Base-by-base conservation (phyloP, 23 red algal species). In the Agarophyton chilense region DNA sequence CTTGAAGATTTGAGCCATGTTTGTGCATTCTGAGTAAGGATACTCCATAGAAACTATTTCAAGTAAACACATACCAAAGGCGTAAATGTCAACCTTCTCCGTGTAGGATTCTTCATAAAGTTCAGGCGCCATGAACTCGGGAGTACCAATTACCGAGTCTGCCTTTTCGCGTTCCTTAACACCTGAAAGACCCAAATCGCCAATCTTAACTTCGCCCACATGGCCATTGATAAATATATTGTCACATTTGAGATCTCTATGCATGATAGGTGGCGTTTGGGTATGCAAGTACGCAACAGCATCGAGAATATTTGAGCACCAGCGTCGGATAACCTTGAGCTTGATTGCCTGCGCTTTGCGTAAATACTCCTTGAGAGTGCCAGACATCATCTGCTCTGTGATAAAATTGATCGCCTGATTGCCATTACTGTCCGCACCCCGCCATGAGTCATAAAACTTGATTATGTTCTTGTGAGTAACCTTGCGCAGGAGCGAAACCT, bases 211-310 rank as follows among this genome's bases (percentile, higher is more conserved):
- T 33, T 95, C 94, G 25, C 97, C 97, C 5, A 96, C 80, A 68
- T 99, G 93, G 40, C 97, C 97, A 54, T 99, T 99, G 52, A 99
- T 96, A 82, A 99, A 99, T 41, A 99, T 94, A 76, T 99, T 99
- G 51, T 99, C 97, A 84, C 93, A 96, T 63, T 99, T 99, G 50
- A 99, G 87, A 86, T 99, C 97, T 45, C 97, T 73, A 58, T 99
- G 97, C 93, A 99, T 99, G 40, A 99, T 95, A 26, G 96, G 96
- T 28, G 96, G 96, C 28, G 75, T 79, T 17, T 83, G 92, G 19
- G 78, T 62, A 71, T 99, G 97, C 56, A 99, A 58, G 61, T 99
- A 99, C 31, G 90, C 89, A 77, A 99, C 93, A 24, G 97, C 97
- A 21, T 95, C 97, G 33, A 99, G 93, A 0, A 99, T 92, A 63